Percentiles rank a stretch among this genome's conserved stretches.
phyloP scores from a whole-genome alignment of 805 yeast genomes.

The Hemisphaericaspora nanyangensis region DNA sequence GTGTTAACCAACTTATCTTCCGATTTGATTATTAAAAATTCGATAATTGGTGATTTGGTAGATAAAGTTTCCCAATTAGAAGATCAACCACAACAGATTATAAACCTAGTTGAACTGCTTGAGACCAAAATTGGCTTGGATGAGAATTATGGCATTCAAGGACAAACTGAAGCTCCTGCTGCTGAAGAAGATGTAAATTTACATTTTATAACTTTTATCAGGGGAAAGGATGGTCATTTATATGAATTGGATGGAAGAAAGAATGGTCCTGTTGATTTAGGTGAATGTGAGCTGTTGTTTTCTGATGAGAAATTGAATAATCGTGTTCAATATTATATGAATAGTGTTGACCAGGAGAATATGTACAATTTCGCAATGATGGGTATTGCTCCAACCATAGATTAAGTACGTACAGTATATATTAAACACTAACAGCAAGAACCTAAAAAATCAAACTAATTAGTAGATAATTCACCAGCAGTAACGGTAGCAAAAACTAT shows the following conservation, averaged over 20 bases:
- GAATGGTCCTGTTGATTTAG: constrained; percentile 67
- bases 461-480: too few relatives aligned
- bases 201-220: constrained; percentile 77
- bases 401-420: constrained; percentile 17
- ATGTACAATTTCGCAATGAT: constrained; percentile 68
- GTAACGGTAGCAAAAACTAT: too few relatives aligned
- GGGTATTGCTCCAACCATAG: constrained; percentile 65
- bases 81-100: constrained; percentile 18
- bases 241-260: constrained; percentile 91
- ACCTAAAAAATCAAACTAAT: not conserved
- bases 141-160: constrained; percentile 44
- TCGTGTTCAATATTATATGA: constrained; percentile 66
- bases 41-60: constrained; percentile 16
- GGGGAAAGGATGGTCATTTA: constrained; percentile 46
- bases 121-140: constrained; percentile 41
- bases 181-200: constrained; percentile 50
- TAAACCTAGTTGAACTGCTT: constrained; percentile 43
- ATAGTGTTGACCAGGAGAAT: constrained; percentile 54
- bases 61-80: not conserved
- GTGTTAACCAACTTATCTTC: constrained; percentile 42
- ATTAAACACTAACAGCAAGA: not conserved
- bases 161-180: constrained; percentile 66
- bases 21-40: constrained; percentile 41
- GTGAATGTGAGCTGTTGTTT: constrained; percentile 26
- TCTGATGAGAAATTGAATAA: constrained; percentile 45